phyloP scores from a whole-genome alignment of 345 rosid species.

The Camelina neglecta region DNA sequence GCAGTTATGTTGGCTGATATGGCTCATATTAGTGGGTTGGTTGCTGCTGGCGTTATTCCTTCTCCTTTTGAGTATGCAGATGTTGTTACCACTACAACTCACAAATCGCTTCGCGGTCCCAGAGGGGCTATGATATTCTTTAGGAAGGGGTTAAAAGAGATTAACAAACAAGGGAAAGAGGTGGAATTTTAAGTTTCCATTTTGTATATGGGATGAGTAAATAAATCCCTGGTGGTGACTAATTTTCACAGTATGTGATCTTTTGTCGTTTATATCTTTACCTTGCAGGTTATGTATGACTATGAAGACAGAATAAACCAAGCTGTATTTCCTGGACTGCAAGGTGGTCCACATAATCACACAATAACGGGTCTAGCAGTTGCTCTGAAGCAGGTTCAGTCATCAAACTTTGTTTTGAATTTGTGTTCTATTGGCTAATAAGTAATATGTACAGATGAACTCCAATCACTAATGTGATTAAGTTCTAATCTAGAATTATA shows the following conservation, averaged over 20 bases:
- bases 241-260: slow-evolving; percentile 7
- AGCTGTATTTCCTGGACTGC: slow-evolving; percentile 96
- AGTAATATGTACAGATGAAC: slow-evolving; percentile 18
- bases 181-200: slow-evolving; percentile 38
- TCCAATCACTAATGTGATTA: neutral
- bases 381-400: slow-evolving; percentile 81
- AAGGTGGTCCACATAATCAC: slow-evolving; percentile 98
- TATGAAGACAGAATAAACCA: slow-evolving; percentile 83
- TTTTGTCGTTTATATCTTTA: neutral
- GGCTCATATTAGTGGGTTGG: slow-evolving; percentile 97
- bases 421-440: neutral
- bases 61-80: slow-evolving; percentile 98
- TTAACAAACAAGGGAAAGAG: slow-evolving; percentile 91
- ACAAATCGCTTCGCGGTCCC: slow-evolving; percentile 98
- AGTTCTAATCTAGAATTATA: slow-evolving; percentile 2
- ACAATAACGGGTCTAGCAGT: slow-evolving; percentile 93
- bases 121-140: slow-evolving; percentile 99
- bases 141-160: slow-evolving; percentile 86
- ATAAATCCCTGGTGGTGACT: neutral
- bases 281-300: slow-evolving; percentile 78
- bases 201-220: slow-evolving; percentile 4
- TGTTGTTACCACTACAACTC: slow-evolving; percentile 95
- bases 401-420: neutral
- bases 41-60: slow-evolving; percentile 95
- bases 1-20: slow-evolving; percentile 90